A percentile compares a stretch with the other conserved stretches of the same genome.
Conservation (phyloP, 1,284 basidiomycete species). For the Mycosarcoma mackinlayi region DNA sequence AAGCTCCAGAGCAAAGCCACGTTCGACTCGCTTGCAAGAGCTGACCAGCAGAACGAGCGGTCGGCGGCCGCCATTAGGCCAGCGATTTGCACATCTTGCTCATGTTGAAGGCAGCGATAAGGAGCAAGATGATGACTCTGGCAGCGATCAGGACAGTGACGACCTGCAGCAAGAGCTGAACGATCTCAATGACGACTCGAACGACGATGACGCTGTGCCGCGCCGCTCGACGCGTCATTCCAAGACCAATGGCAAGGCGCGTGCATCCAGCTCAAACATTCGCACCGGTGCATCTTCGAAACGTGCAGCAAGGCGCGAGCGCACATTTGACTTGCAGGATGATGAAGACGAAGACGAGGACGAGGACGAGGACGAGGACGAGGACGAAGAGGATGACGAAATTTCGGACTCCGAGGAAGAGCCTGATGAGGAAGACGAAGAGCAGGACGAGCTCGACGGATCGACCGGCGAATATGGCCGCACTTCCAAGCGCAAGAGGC, state of each 20-base stretch:
- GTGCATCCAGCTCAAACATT: not conserved
- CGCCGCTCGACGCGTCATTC: slow-evolving; percentile 15
- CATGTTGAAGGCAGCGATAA: slow-evolving; percentile 6
- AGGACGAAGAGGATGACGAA: slow-evolving; percentile 12
- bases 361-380: slow-evolving; percentile 10
- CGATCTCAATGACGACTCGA: slow-evolving; percentile 20
- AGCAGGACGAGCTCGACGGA: slow-evolving; percentile 25
- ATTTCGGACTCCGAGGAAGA: slow-evolving; percentile 1
- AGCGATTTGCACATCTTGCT: slow-evolving; percentile 5
- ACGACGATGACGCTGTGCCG: slow-evolving; percentile 8
- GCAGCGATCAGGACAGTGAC: slow-evolving; percentile 3
- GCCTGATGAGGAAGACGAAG: slow-evolving; percentile 8
- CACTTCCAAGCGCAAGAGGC: slow-evolving; percentile 14
- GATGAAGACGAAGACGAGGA: slow-evolving; percentile 21
- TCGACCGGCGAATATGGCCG: slow-evolving; percentile 19
- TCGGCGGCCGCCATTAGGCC: slow-evolving; percentile 7
- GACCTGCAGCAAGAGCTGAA: slow-evolving; percentile 14
- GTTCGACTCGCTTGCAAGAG: not conserved
- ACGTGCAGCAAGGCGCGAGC: slow-evolving; percentile 1
- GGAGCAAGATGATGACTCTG: slow-evolving; percentile 11
- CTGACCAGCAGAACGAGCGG: not conserved
- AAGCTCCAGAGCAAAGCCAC: not conserved
- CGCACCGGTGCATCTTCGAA: not conserved
- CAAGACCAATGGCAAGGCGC: slow-evolving; percentile 1
- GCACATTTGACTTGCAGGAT: slow-evolving; percentile 1